Conservation (phyloP, 805 yeast genomes). For the Diddensiella caesifluorescens region DNA sequence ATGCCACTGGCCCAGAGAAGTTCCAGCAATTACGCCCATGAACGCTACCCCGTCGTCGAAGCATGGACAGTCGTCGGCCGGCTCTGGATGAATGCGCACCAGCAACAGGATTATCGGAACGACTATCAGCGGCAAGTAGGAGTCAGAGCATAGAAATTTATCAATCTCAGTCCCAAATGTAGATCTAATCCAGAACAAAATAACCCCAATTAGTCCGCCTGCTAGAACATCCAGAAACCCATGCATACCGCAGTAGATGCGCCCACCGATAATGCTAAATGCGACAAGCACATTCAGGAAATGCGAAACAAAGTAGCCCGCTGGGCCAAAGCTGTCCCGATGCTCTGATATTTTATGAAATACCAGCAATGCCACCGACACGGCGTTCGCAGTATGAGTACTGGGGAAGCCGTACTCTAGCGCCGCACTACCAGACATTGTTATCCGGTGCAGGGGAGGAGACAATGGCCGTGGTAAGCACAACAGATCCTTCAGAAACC, state of each 20-base stretch:
- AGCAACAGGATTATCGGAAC: constrained; percentile 31
- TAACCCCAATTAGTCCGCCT: constrained; percentile 62
- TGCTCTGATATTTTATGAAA: constrained; percentile 19
- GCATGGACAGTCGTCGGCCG: constrained; percentile 93
- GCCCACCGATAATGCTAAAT: constrained; percentile 63
- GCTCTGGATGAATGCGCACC: constrained; percentile 69
- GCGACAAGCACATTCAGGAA: constrained; percentile 42
- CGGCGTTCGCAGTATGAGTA: constrained; percentile 92
- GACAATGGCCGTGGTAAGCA: constrained; percentile 90
- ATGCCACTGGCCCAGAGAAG: constrained; percentile 58
- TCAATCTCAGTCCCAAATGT: constrained; percentile 43
- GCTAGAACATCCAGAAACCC: constrained; percentile 71
- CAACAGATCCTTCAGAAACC: constrained; percentile 72
- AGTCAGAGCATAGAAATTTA: constrained; percentile 32
- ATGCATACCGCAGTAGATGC: constrained; percentile 97
- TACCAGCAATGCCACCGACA: constrained; percentile 63
- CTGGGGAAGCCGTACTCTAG: constrained; percentile 94
- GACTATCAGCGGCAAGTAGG: constrained; percentile 10
- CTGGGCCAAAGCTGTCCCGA: constrained; percentile 3
- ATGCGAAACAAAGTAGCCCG: constrained; percentile 7
- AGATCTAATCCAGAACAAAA: constrained; percentile 46
- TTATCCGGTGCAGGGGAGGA: constrained; percentile 86
- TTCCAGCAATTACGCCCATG: constrained; percentile 77
- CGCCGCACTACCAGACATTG: constrained; percentile 85
- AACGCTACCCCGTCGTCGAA: constrained; percentile 94